phyloP scores from a whole-genome alignment of 2,329 filamentous ascomycete species.

The Stemphylium beticola region DNA sequence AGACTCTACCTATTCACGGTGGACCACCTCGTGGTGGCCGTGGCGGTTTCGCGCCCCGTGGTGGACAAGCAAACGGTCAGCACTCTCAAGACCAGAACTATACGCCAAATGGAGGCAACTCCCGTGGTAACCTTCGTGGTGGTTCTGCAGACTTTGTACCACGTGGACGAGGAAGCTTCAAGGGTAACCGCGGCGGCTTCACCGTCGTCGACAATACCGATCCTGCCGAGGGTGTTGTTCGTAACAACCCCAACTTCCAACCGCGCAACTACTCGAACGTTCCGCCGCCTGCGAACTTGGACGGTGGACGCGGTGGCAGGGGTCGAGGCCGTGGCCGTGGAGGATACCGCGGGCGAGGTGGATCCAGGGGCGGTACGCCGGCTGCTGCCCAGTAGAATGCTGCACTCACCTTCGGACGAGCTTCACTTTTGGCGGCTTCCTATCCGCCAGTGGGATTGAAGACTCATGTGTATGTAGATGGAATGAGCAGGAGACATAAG shows the following conservation, averaged over 20 bases:
- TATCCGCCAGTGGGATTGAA: neutral
- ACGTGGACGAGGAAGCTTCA: slow-evolving; percentile 50
- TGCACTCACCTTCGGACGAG: neutral
- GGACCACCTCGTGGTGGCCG: slow-evolving; percentile 48
- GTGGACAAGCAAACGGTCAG: slow-evolving; percentile 38
- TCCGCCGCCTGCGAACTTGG: slow-evolving; percentile 45
- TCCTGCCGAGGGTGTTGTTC: slow-evolving; percentile 59
- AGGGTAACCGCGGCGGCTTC: slow-evolving; percentile 52
- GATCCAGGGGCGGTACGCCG: slow-evolving; percentile 33
- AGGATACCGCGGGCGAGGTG: slow-evolving; percentile 39
- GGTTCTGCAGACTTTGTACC: slow-evolving; percentile 41
- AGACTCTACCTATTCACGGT: slow-evolving; percentile 49
- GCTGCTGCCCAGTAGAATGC: slow-evolving; percentile 25
- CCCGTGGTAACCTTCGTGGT: slow-evolving; percentile 39
- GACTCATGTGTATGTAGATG: neutral
- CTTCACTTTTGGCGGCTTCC: neutral
- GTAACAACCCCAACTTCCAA: slow-evolving; percentile 63
- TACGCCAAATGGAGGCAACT: slow-evolving; percentile 29
- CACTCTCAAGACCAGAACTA: slow-evolving; percentile 33
- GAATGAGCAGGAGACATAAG: neutral
- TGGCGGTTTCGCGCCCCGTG: slow-evolving; percentile 44
- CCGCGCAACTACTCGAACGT: slow-evolving; percentile 54
- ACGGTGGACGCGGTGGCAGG: slow-evolving; percentile 36
- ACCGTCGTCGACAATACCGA: slow-evolving; percentile 58
- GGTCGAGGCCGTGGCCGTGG: slow-evolving; percentile 43